Percentiles rank a stretch among this genome's conserved stretches.
These are phyloP conservation scores for Hyphopichia khmerensis DNA, from an alignment of 1,139 yeast genomes.

Conservation along the genomic window DNA sequence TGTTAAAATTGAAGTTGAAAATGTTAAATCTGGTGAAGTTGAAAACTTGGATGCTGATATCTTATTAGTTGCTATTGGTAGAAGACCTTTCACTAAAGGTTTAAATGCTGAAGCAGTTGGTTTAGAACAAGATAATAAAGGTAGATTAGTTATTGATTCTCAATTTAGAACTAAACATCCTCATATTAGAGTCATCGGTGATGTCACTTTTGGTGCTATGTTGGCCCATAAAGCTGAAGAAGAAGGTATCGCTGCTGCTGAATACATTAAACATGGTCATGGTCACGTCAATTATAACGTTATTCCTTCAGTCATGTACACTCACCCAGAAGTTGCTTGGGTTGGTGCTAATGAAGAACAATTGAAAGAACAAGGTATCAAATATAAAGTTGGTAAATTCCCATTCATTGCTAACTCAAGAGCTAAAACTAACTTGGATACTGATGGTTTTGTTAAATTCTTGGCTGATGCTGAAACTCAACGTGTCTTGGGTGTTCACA, in stretches of 20 bases:
- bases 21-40: constrained; percentile 80
- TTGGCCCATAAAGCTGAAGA: constrained; percentile 99
- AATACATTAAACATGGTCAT: constrained; percentile 86
- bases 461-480: constrained; percentile 97
- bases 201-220: constrained; percentile 98
- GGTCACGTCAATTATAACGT: constrained; percentile 98
- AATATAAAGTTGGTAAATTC: constrained; percentile 94
- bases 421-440: constrained; percentile 96
- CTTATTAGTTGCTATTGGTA: constrained; percentile 94
- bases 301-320: constrained; percentile 98
- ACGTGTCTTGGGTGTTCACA: constrained; percentile 94
- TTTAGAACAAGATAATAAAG: constrained; percentile 85
- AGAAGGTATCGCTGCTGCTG: constrained; percentile 99
- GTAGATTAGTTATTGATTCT: constrained; percentile 90
- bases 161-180: constrained; percentile 90
- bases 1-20: constrained; percentile 86
- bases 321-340: constrained; percentile 99
- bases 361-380: constrained; percentile 88
- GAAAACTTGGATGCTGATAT: constrained; percentile 87
- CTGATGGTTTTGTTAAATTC: constrained; percentile 96
- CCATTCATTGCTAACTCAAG: constrained; percentile 98
- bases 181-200: constrained; percentile 97
- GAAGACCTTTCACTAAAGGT: constrained; percentile 95
- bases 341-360: constrained; percentile 96
- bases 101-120: constrained; percentile 87